phyloP scores from a whole-genome alignment of 2,329 filamentous ascomycete genomes.

The Leptographium lundbergii region DNA sequence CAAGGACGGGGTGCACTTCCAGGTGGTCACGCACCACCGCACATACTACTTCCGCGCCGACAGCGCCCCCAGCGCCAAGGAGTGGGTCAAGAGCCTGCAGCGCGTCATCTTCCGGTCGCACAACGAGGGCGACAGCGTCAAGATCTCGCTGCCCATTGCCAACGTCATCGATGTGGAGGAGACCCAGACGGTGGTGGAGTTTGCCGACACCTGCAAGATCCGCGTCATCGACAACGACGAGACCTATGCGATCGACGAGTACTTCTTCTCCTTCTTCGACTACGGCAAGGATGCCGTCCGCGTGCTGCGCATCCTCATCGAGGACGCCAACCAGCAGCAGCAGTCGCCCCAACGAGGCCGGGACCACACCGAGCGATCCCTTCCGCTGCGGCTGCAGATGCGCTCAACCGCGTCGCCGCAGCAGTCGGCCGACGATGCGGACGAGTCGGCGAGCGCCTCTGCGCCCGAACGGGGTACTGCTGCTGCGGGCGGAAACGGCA shows the following conservation, averaged over 20 bases:
- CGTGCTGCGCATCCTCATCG: constrained; percentile 60
- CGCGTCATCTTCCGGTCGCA: constrained; percentile 91
- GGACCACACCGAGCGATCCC: background rate
- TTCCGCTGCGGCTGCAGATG: background rate
- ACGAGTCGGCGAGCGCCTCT: no score
- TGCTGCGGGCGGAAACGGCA: no score
- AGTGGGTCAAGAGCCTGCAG: constrained; percentile 91
- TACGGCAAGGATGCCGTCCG: constrained; percentile 73
- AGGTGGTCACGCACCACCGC: constrained; percentile 68
- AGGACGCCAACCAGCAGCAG: constrained; percentile 43
- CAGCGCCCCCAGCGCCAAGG: constrained; percentile 74
- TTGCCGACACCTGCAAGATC: constrained; percentile 88
- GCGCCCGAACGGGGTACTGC: no score
- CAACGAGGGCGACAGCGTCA: constrained; percentile 94
- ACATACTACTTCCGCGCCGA: constrained; percentile 85
- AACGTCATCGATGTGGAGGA: constrained; percentile 91
- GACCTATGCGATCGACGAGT: constrained; percentile 93
- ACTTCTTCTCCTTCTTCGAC: constrained; percentile 94
- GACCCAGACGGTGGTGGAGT: constrained; percentile 67
- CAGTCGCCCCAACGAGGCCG: no score
- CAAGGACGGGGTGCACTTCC: constrained; percentile 65
- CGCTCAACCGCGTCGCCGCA: background rate
- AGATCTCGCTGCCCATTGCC: constrained; percentile 79
- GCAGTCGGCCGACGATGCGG: background rate
- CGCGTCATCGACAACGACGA: constrained; percentile 88